These are phyloP conservation scores for Rhynchosporium secalis DNA, from an alignment of 2,329 filamentous ascomycete genomes.

Conservation along the genomic window DNA sequence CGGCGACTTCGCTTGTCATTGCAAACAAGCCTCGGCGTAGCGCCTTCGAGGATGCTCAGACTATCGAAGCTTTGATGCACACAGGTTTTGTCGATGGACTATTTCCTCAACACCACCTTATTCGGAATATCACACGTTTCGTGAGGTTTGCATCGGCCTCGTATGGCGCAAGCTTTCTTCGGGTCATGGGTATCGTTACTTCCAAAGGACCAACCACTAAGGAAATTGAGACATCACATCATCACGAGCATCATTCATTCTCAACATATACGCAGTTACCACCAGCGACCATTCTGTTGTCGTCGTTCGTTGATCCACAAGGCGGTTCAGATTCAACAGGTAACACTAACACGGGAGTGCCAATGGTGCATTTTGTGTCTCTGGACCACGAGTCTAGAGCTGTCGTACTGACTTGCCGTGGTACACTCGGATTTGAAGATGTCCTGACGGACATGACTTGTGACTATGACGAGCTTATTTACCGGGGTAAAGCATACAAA, in stretches of 20 bases:
- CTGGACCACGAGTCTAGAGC: slow-evolving; percentile 58
- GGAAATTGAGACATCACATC: slow-evolving; percentile 43
- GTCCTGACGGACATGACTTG: slow-evolving; percentile 59
- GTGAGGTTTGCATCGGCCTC: slow-evolving; percentile 67
- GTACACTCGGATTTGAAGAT: slow-evolving; percentile 58
- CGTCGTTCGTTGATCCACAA: slow-evolving; percentile 56
- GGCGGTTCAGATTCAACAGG: slow-evolving; percentile 53
- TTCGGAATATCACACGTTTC: slow-evolving; percentile 63
- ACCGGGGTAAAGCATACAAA: slow-evolving; percentile 53
- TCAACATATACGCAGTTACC: slow-evolving; percentile 61
- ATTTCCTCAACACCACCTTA: slow-evolving; percentile 59
- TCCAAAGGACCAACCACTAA: slow-evolving; percentile 45
- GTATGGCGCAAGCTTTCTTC: slow-evolving; percentile 64
- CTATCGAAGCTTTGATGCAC: slow-evolving; percentile 34
- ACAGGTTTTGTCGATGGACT: slow-evolving; percentile 58
- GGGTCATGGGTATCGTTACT: slow-evolving; percentile 61
- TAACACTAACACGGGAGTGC: slow-evolving; percentile 52
- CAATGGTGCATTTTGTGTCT: slow-evolving; percentile 57
- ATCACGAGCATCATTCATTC: slow-evolving; percentile 63
- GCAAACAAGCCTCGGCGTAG: slow-evolving; percentile 38
- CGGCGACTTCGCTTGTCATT: slow-evolving; percentile 36
- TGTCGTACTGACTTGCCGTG: slow-evolving; percentile 54
- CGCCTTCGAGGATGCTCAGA: slow-evolving; percentile 34
- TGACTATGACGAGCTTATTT: slow-evolving; percentile 51
- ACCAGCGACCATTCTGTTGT: slow-evolving; percentile 56